Evolutionary conservation across 164 flowering plant species (phyloP), one percentile per base, ranked within the genome.

Genomic region (Magnolia officinalis): DNA sequence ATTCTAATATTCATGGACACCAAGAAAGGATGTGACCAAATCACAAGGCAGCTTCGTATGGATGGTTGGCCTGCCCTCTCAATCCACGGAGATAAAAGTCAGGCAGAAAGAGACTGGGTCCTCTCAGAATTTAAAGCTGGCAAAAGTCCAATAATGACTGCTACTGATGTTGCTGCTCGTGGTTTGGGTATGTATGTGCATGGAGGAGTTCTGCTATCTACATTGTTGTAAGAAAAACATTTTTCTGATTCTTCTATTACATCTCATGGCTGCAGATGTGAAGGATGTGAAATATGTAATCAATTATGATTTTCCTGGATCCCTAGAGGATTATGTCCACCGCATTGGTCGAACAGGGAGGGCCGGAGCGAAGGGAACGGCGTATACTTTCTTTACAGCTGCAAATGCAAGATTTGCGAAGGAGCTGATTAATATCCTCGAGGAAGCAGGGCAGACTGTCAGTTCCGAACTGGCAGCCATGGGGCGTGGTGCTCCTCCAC

Each of bases 41-140:
- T 89, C 50, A 96, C 99, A 21, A 84, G 99, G 82, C 98, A 96
- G 87, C 98, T 96, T 77, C 96, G 97, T 29, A 92, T 90, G 96
- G 99, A 94, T 88, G 99, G 97, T 75, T 96, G 99, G 99, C 99
- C 99, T 78, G 98, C 99, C 31, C 91, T 96, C 31, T 94, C 99
- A 74, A 96, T 96, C 76, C 99, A 96, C 80, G 99, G 99, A 71
- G 98, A 96, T 82, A 94, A 96, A 86, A 96, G 97, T 84, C 98
- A 96, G 83, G 97, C 99, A 65, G 99, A 96, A 83, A 91, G 99
- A 79, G 99, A 96, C 80, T 96, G 99, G 99, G 99, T 92, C 63
- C 93, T 96, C 63, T 94, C 99, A 11, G 99, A 96, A 83, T 96
- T 94, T 78, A 94, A 86, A 82, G 85, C 98, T 80, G 99, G 99